Evolutionary conservation across 495 filamentous ascomycete species (phyloP).

Genomic region (Pyrenula aspistea): DNA sequence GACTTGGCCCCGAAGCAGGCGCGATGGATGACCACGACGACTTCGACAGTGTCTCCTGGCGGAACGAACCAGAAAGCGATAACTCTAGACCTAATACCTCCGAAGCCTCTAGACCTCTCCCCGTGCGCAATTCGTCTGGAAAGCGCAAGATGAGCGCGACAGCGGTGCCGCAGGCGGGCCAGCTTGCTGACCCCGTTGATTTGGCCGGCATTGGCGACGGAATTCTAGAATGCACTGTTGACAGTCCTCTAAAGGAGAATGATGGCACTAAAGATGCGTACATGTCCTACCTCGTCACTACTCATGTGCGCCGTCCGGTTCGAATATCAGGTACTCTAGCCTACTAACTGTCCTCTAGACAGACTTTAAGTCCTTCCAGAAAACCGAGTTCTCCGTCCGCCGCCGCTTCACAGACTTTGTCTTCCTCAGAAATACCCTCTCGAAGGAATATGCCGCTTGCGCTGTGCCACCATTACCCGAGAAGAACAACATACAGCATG

Average conservation of each 20-base stretch:
- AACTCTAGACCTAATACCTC: conserved; percentile 34
- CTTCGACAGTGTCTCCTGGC: conserved; percentile 48
- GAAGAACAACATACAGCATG: conserved; percentile 98
- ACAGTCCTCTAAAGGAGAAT: conserved; percentile 76
- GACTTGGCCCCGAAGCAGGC: neutral
- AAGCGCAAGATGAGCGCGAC: conserved; percentile 39
- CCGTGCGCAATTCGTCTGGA: conserved; percentile 31
- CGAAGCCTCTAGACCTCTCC: conserved; percentile 25
- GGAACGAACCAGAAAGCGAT: conserved; percentile 39
- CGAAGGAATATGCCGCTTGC: conserved; percentile 74
- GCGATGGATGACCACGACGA: conserved; percentile 40
- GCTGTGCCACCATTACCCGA: conserved; percentile 93
- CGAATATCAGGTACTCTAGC: neutral
- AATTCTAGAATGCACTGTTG: conserved; percentile 70
- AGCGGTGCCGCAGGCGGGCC: conserved; percentile 33
- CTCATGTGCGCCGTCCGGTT: conserved; percentile 48
- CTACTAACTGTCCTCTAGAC: conserved; percentile 41
- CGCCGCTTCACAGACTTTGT: conserved; percentile 95
- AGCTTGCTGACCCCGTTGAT: conserved; percentile 44
- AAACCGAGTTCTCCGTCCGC: conserved; percentile 60
- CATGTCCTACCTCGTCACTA: conserved; percentile 88
- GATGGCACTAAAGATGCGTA: conserved; percentile 97
- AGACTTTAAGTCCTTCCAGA: conserved; percentile 85
- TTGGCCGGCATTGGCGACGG: conserved; percentile 64
- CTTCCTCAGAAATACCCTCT: conserved; percentile 86